These are phyloP conservation scores for Eruca vesicaria DNA, from an alignment of 441 rosid species.

Conservation along the genomic window DNA sequence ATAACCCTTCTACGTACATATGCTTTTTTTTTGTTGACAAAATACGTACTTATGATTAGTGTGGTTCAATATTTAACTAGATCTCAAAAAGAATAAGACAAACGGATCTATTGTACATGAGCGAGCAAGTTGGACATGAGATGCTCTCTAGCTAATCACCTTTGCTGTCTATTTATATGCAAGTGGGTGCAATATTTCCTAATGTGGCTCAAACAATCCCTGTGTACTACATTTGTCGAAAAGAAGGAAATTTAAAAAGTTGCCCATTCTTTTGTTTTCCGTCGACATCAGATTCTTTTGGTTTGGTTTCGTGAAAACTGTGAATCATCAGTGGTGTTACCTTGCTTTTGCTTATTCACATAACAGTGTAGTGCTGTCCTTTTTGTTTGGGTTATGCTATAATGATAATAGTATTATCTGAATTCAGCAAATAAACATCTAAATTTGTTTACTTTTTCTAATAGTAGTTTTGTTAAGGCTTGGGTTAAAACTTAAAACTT, in stretches of 20 bases:
- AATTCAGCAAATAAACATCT: background rate
- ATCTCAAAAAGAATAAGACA: background rate
- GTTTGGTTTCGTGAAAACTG: slow-evolving; percentile 4
- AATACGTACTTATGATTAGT: background rate
- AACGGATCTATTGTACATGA: slow-evolving; percentile 1
- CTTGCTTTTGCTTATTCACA: background rate
- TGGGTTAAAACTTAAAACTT: background rate
- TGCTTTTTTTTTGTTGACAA: no score
- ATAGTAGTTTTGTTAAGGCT: background rate
- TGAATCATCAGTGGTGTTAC: background rate
- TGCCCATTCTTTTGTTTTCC: slow-evolving; percentile 18
- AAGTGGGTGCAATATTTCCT: slow-evolving; percentile 33
- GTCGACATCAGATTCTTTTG: slow-evolving; percentile 34
- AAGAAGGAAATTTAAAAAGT: slow-evolving; percentile 29
- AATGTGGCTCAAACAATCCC: slow-evolving; percentile 15
- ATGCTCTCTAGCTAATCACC: slow-evolving; percentile 11
- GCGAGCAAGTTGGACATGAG: slow-evolving; percentile 14
- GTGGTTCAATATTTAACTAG: background rate
- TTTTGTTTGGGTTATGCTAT: background rate
- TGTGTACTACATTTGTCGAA: slow-evolving; percentile 23
- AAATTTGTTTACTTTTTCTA: no score
- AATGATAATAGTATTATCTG: background rate
- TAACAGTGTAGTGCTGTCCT: background rate
- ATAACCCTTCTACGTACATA: no score
- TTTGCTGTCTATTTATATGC: slow-evolving; percentile 13